Base-by-base conservation (phyloP, 2,329 filamentous ascomycete species). In the Aspergillus nomiae region DNA sequence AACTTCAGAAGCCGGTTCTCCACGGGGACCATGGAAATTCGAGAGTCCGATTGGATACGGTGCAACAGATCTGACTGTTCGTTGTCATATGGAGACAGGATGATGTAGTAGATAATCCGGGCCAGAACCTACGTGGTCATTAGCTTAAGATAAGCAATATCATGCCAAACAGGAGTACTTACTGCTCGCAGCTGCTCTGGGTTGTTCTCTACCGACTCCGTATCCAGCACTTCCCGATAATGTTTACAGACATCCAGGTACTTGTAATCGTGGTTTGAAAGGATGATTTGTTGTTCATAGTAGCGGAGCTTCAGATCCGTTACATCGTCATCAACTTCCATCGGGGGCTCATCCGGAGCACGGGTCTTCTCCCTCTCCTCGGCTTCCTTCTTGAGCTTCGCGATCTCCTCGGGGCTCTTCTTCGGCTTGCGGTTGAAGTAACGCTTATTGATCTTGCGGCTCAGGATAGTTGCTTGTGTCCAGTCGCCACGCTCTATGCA, bases 201-300 rank as follows among this genome's bases (percentile, higher is more conserved):
- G 76, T 97, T 93, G 70, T 96, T 89, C 80, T 98, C 92, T 5
- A 99, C 93, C 3, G 94, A 92, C 78, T 97, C 93, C 0, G 96
- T 99, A 76, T 99, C 94, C 65, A 99, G 82, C 5, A 99, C 94
- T 77, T 98, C 94, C 77, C 95, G 87, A 83, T 98, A 99, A 81
- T 99, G 89, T 82, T 99, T 99, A 89, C 95, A 99, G 38, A 90
- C 94, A 67, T 98, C 94, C 38, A 99, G 88, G 74, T 99, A 99
- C 80, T 97, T 97, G 82, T 93, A 89, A 68, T 99, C 95, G 73
- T 99, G 94, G 85, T 97, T 98, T 61, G 95, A 92, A 59, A 99
- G 84, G 54, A 89, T 90, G 74, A 99, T 96, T 81, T 99, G 95
- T 78, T 98, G 95, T 81, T 97, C 94, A 81, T 97, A 99, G 82